Base-by-base conservation (phyloP, 1,139 yeast species). In the Yamadazyma blattariae region DNA sequence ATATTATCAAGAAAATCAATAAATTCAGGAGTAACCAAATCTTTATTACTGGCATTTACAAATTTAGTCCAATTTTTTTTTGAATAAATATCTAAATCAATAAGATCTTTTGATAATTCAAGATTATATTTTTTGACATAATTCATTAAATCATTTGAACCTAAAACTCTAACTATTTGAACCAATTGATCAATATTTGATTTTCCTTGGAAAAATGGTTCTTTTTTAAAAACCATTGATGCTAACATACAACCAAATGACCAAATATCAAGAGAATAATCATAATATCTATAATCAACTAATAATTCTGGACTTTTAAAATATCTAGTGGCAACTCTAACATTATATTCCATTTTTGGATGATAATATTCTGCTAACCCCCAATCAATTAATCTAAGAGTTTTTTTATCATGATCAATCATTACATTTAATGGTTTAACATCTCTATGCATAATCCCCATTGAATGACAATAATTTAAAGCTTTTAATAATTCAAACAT, bases 341-440 rank as follows among this genome's bases (percentile, higher is more conserved):
- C 39, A 33, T 36, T 36, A 27, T 36, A 36, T 15, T 32, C 38
- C 18, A 18, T 27, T 10, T 33, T 36, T 21, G 38, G 35, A 26
- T 36, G 38, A 23, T 36, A 36, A 18, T 36, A 36, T 33, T 36
- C 39, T 3, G 39, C 39, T n/a, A 36, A 36, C 14, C 36, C 36
- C 36, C 39, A 36, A 21, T 36, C 39, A 13, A 36, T 36, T 5
- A 36, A 22, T 16, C 29, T 36, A 12, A 36, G 30, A n/a, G 19
- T 19, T 13, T 22, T 27, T 3, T n/a, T 27, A 6, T 36, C 21
- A 23, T 32, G 32, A 30, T 36, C 39, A 4, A 36, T 36, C 36
- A 36, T 33, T 10, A 36, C 33, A 30, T 36, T 36, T 15, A 36
- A 30, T 9, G 39, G 36, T 20, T 36, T 36, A 14, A 36, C 30